phyloP scores from a whole-genome alignment of 1,284 basidiomycete genomes.

The Agaricales sp. region DNA sequence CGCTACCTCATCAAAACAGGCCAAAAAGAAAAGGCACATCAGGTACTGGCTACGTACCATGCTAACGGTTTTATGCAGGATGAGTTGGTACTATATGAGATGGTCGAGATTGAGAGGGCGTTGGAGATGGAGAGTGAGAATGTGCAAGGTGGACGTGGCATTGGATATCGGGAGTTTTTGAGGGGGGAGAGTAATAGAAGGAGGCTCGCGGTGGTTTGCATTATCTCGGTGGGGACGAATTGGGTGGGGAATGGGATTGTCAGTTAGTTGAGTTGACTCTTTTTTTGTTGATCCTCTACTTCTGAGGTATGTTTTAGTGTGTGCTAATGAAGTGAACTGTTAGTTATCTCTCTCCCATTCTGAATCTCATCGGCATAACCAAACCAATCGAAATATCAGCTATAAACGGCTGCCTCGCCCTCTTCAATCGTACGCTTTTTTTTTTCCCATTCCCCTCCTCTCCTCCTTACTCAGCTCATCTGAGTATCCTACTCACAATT shows the following conservation, averaged over 20 bases:
- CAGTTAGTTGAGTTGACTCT: constrained; percentile 2
- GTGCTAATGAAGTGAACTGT: constrained; percentile 7
- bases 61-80: constrained; percentile 9
- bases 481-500: not conserved
- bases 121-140: constrained; percentile 6
- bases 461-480: constrained; percentile 2
- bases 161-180: constrained; percentile 4
- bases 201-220: constrained; percentile 6
- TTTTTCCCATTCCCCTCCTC: constrained; percentile 1
- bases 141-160: too few relatives aligned
- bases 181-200: constrained; percentile 2
- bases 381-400: constrained; percentile 6
- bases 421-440: constrained; percentile 2
- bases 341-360: constrained; percentile 4
- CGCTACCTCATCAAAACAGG: constrained; percentile 10
- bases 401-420: constrained; percentile 10
- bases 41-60: constrained; percentile 9
- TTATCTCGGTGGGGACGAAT: constrained; percentile 6
- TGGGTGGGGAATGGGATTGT: constrained; percentile 1
- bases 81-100: constrained; percentile 10
- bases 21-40: constrained; percentile 6
- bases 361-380: constrained; percentile 10
- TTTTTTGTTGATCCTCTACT: not conserved
- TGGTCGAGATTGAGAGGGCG: constrained; percentile 9
- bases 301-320: not conserved